Percentiles rank a stretch among this genome's conserved stretches.
Conservation (phyloP, 371 early-diverging fungal genomes). For the Chytridium lagenaria region DNA sequence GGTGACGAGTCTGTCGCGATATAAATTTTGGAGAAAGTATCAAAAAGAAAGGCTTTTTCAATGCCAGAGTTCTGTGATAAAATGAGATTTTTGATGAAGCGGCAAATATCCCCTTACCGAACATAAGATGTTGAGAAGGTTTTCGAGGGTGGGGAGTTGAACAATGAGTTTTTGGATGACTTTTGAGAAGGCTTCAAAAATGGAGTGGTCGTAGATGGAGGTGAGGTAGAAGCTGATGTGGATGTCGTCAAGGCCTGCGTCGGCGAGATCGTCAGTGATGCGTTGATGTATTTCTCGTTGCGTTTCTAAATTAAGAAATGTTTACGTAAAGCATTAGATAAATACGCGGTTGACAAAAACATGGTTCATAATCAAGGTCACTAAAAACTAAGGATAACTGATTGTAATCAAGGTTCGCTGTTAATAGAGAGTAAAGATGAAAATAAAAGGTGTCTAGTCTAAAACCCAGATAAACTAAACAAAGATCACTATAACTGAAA, state of each 20-base stretch:
- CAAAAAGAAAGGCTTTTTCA: conserved; percentile 95
- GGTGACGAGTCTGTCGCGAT: conserved; percentile 95
- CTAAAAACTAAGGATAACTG: conserved; percentile 5
- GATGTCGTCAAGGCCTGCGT: conserved; percentile 80
- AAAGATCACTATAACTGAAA: too few species aligned
- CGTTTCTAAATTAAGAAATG: conserved; percentile 86
- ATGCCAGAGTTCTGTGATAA: conserved; percentile 83
- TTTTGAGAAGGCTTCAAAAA: conserved; percentile 94
- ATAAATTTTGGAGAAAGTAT: conserved; percentile 86
- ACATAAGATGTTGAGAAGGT: conserved; percentile 90
- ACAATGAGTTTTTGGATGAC: conserved; percentile 92
- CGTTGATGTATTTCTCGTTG: conserved; percentile 91
- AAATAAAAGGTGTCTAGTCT: too few species aligned
- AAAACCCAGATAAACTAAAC: too few species aligned
- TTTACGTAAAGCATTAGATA: background rate
- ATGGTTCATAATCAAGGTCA: background rate
- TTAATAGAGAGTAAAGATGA: too few species aligned
- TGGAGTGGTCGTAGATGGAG: conserved; percentile 94
- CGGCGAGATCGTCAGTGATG: conserved; percentile 83
- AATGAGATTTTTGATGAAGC: background rate
- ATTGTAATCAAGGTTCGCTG: too few species aligned
- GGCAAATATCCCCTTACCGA: conserved; percentile 62
- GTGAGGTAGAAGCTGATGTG: too few species aligned
- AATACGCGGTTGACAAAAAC: background rate
- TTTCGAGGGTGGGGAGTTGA: too few species aligned